Evolutionary conservation across 495 filamentous ascomycete species (phyloP).

Genomic region (Neurospora intermedia): DNA sequence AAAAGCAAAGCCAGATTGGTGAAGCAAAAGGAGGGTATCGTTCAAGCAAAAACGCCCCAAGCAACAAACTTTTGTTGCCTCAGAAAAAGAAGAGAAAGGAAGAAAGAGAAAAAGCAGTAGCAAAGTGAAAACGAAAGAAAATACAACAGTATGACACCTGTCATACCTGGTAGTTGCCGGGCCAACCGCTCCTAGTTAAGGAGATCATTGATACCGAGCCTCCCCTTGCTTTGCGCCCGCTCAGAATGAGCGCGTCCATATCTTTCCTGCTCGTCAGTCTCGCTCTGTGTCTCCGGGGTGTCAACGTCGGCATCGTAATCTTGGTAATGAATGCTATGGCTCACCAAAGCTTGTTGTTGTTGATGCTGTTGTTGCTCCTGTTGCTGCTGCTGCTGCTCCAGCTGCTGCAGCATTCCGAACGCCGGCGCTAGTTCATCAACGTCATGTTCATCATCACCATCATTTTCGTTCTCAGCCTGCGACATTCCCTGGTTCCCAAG

Average conservation of each 20-base stretch:
- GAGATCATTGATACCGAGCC: neutral
- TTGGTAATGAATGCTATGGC: neutral
- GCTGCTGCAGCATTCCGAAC: neutral
- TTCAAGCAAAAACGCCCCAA: neutral
- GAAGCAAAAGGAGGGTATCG: neutral
- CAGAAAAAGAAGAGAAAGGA: neutral
- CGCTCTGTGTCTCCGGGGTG: neutral
- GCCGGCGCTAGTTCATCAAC: neutral
- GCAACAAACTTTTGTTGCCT: neutral
- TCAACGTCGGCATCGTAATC: neutral
- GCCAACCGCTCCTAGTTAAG: neutral
- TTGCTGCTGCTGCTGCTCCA: neutral
- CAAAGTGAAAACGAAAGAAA: neutral
- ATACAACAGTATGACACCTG: neutral
- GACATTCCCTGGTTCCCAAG: neutral
- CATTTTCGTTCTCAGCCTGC: neutral
- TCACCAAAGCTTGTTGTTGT: neutral
- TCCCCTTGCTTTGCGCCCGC: neutral
- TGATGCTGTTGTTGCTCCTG: neutral
- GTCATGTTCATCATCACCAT: neutral
- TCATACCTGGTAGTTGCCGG: neutral
- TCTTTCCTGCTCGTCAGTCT: neutral
- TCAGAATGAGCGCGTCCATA: neutral
- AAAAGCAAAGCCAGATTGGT: neutral
- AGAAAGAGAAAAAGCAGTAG: neutral